Percentiles rank a stretch among this genome's conserved stretches.
Evolutionary conservation across 2,329 filamentous ascomycete genomes (phyloP).

Genomic region (Talaromyces sp.): DNA sequence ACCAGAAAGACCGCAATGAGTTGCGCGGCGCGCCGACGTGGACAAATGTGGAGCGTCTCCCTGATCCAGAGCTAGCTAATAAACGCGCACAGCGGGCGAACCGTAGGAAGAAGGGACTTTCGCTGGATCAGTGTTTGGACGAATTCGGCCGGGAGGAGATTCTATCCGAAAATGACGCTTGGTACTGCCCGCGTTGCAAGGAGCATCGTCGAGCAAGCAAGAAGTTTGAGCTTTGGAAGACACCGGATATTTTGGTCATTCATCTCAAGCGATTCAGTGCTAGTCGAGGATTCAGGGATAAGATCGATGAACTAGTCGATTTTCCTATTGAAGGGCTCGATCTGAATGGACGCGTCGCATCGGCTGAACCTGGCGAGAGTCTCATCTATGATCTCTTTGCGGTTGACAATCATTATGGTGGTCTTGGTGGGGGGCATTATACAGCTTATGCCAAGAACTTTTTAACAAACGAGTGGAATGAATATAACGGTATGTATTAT

Average conservation of each 20-base stretch:
- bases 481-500: slow-evolving; percentile 78
- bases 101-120: slow-evolving; percentile 70
- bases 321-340: slow-evolving; percentile 88
- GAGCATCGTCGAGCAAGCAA: slow-evolving; percentile 88
- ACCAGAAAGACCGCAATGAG: slow-evolving; percentile 42
- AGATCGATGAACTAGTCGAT: slow-evolving; percentile 84
- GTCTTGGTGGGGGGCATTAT: slow-evolving; percentile 91
- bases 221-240: slow-evolving; percentile 95
- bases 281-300: slow-evolving; percentile 74
- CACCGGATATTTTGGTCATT: slow-evolving; percentile 88
- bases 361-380: slow-evolving; percentile 73
- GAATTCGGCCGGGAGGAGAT: slow-evolving; percentile 94
- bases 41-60: slow-evolving; percentile 47
- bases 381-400: slow-evolving; percentile 90
- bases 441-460: slow-evolving; percentile 94
- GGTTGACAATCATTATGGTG: slow-evolving; percentile 93
- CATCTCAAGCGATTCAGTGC: slow-evolving; percentile 95
- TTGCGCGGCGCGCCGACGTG: slow-evolving; percentile 59
- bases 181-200: slow-evolving; percentile 96
- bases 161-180: slow-evolving; percentile 89
- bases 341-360: slow-evolving; percentile 70
- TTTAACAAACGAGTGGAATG: slow-evolving; percentile 82
- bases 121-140: slow-evolving; percentile 82
- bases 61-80: slow-evolving; percentile 59
- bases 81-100: slow-evolving; percentile 58